A percentile compares a stretch with the other conserved stretches of the same genome.
Evolutionary conservation across 495 filamentous ascomycete genomes (phyloP).

Genomic region (Cenococcum geophilum): DNA sequence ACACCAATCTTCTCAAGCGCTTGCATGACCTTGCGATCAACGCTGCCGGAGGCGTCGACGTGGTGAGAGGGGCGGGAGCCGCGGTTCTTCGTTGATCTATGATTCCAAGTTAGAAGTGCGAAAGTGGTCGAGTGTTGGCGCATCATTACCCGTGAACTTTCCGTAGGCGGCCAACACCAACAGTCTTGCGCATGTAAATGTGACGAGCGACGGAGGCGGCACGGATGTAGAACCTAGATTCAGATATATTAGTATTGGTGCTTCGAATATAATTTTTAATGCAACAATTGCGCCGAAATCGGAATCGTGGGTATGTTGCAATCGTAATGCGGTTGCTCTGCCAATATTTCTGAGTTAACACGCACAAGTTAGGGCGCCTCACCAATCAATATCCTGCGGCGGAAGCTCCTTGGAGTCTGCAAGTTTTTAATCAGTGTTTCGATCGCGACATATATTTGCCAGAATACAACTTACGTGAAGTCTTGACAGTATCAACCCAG

Average conservation of each 20-base stretch:
- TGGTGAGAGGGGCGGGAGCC: conserved; percentile 86
- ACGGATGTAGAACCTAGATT: conserved; percentile 79
- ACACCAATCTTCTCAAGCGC: conserved; percentile 98
- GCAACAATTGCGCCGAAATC: too few species aligned
- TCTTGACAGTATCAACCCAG: conserved; percentile 99
- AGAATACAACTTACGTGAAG: conserved; percentile 48
- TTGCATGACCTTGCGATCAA: conserved; percentile 95
- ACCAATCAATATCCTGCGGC: conserved; percentile 52
- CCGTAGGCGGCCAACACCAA: conserved; percentile 87
- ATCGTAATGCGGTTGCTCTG: too few species aligned
- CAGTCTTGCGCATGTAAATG: conserved; percentile 98
- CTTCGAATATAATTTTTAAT: too few species aligned
- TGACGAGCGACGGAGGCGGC: conserved; percentile 93
- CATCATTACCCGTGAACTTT: conserved; percentile 65
- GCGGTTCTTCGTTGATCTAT: conserved; percentile 85
- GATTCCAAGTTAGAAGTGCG: background rate
- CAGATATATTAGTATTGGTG: too few species aligned
- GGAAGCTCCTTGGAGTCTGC: conserved; percentile 80
- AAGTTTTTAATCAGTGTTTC: conserved; percentile 1
- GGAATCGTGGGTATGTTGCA: too few species aligned
- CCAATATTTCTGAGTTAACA: too few species aligned
- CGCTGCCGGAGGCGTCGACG: conserved; percentile 87
- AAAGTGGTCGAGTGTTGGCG: background rate
- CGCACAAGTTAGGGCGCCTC: too few species aligned
- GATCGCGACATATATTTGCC: background rate